Conservation (phyloP, 2,329 filamentous ascomycete genomes). For the Xylariaceae sp. region DNA sequence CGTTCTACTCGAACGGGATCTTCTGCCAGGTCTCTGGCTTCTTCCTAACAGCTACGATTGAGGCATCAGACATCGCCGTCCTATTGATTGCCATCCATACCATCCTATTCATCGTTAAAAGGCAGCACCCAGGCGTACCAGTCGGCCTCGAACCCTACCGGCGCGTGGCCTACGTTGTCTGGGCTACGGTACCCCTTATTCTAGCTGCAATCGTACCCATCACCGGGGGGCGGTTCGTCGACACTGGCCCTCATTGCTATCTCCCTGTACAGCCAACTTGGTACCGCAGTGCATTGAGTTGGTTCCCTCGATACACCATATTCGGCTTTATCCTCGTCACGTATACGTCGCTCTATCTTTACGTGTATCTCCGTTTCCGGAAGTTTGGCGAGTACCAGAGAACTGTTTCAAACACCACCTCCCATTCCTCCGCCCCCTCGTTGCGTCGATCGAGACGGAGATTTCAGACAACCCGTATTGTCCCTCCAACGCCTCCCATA, state of each 20-base stretch:
- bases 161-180: slow-evolving; percentile 51
- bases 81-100: slow-evolving; percentile 70
- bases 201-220: slow-evolving; percentile 41
- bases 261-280: slow-evolving; percentile 62
- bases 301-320: slow-evolving; percentile 69
- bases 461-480: slow-evolving; percentile 9
- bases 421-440: slow-evolving; percentile 3
- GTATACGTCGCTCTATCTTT: slow-evolving; percentile 65
- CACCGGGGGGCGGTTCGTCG: slow-evolving; percentile 24
- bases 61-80: slow-evolving; percentile 65
- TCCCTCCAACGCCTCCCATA: slow-evolving; percentile 23
- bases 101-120: slow-evolving; percentile 63
- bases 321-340: slow-evolving; percentile 58
- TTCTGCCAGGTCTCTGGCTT: slow-evolving; percentile 68
- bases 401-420: slow-evolving; percentile 20
- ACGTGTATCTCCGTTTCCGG: slow-evolving; percentile 47
- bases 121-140: slow-evolving; percentile 40
- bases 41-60: slow-evolving; percentile 59
- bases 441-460: slow-evolving; percentile 10
- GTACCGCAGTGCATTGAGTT: slow-evolving; percentile 63
- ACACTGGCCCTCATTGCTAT: slow-evolving; percentile 49
- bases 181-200: slow-evolving; percentile 52
- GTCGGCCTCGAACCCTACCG: slow-evolving; percentile 66
- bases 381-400: slow-evolving; percentile 33
- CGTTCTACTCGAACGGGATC: slow-evolving; percentile 36